Base-by-base conservation (phyloP, 2,329 filamentous ascomycete species). In the Ilyonectria mors-panacis region DNA sequence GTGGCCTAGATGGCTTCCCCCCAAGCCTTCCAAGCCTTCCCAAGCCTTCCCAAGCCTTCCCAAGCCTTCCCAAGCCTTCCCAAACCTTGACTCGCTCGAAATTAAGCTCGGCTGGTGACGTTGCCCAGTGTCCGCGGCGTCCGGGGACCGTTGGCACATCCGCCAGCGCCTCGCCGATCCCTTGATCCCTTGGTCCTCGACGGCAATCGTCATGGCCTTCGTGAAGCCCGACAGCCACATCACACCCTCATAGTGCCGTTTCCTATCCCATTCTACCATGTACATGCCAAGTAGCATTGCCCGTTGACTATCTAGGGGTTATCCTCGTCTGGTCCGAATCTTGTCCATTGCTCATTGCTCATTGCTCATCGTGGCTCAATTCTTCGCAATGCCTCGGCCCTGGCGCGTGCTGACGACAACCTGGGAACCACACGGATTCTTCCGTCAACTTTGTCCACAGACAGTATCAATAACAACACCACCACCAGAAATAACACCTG, bases 1-100 rank as follows among this genome's bases (percentile, higher is more conserved):
- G 70, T 72, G 70, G 70, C 57, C 54, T 42, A 62, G 68, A 67
- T 55, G 60, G 71, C 69, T 70, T 67, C 61, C 67, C 67, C 69
- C 66, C 61, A 68, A 59, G 42, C 62, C 42, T 23, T 35, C 35
- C 61, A 68, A 59, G 42, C 62, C 42, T 23, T 35, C 30, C 35
- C 48, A 21, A 28, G n/a, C 23, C 10, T n/a, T n/a, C n/a, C n/a
- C n/a, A n/a, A n/a, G n/a, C n/a, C n/a, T n/a, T n/a, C 35, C 61
- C n/a, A n/a, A n/a, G n/a, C n/a, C n/a, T n/a, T n/a, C n/a, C n/a
- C n/a, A n/a, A n/a, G n/a, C n/a, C 44, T n/a, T n/a, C n/a, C n/a
- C n/a, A n/a, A n/a, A n/a, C n/a, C 44, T 26, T 28, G 23, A 26
- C 42, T 33, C 39, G 54, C 30, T 47, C 45, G 37, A 57, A 58